Conservation (phyloP, 805 yeast genomes). For the Isabelozyma rhagii region DNA sequence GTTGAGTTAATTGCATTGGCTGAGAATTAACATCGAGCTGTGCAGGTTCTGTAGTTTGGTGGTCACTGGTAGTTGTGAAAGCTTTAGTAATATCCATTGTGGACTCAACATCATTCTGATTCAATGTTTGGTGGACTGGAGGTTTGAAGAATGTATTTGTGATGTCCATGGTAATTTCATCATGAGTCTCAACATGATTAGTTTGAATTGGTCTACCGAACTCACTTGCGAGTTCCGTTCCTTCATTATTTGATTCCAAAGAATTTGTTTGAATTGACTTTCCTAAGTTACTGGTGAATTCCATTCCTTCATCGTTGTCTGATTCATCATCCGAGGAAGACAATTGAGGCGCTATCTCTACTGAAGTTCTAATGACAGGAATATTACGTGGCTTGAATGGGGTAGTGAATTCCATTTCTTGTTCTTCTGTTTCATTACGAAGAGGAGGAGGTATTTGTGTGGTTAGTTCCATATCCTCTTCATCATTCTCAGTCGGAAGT, state of each 20-base stretch:
- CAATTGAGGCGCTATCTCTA: neutral
- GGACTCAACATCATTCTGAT: too few relatives aligned
- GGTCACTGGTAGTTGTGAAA: neutral
- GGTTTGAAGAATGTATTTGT: neutral
- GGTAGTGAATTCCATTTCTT: constrained; percentile 23
- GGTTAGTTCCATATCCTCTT: neutral
- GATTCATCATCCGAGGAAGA: neutral
- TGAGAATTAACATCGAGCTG: constrained; percentile 1
- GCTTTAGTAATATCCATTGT: neutral
- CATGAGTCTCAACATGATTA: neutral
- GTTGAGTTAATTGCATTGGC: constrained; percentile 10
- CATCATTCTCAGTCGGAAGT: neutral
- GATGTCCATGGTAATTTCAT: constrained; percentile 3
- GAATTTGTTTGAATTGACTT: neutral
- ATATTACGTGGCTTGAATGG: constrained; percentile 4
- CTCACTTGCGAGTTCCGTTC: neutral
- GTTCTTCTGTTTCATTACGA: constrained; percentile 5
- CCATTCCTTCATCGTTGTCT: neutral
- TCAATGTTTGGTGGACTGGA: neutral
- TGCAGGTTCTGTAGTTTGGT: neutral
- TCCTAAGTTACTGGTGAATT: neutral
- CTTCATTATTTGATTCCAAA: neutral
- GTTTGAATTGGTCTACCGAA: neutral
- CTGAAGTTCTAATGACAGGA: neutral
- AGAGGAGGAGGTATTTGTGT: neutral